Evolutionary conservation across 1,284 basidiomycete species (phyloP).

Genomic region (Paramarasmius palmivorus): DNA sequence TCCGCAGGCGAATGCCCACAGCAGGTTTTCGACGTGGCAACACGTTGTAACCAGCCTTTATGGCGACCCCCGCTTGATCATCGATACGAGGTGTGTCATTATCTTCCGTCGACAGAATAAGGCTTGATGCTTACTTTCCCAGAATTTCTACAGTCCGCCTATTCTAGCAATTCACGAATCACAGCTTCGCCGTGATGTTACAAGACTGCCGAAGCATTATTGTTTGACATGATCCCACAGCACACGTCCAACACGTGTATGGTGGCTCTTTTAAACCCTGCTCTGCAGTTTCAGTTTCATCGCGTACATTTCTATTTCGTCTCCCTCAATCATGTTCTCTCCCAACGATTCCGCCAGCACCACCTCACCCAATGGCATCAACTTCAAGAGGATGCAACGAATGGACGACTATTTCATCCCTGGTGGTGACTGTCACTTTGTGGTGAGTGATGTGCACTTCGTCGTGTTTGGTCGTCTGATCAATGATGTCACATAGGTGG

Average conservation of each 20-base stretch:
- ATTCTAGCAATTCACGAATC: no score
- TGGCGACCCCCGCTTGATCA: no score
- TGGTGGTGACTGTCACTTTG: slow-evolving; percentile 32
- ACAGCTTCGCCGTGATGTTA: neutral
- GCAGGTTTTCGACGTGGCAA: no score
- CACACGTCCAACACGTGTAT: slow-evolving; percentile 14
- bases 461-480: neutral
- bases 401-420: slow-evolving; percentile 51
- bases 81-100: no score
- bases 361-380: neutral
- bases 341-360: neutral
- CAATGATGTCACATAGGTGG: slow-evolving; percentile 34
- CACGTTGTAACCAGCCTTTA: no score
- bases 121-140: neutral
- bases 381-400: slow-evolving; percentile 13
- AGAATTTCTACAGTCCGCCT: neutral
- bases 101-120: no score
- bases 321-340: neutral
- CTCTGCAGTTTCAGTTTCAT: neutral
- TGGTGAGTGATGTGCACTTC: neutral
- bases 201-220: neutral
- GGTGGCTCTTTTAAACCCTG: neutral
- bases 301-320: neutral
- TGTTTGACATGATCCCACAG: neutral
- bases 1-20: neutral